Percentiles rank a stretch among this genome's conserved stretches.
These are phyloP conservation scores for Crithidia sp. DNA, from an alignment of 208 protist genomes.

Conservation along the genomic window DNA sequence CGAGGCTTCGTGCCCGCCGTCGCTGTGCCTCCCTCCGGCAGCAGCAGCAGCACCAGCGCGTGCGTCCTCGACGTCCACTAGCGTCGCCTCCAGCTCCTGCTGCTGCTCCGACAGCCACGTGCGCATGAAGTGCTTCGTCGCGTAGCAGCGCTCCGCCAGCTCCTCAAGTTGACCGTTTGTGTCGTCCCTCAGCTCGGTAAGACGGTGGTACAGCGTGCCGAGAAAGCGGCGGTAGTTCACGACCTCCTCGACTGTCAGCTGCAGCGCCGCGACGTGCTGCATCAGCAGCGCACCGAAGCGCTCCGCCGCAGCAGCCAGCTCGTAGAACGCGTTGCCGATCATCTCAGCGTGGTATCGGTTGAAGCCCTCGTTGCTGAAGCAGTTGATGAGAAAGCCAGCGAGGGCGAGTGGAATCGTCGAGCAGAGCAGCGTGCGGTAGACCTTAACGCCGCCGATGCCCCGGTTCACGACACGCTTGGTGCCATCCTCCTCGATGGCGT, in stretches of 20 bases:
- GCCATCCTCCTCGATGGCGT: constrained; percentile 25
- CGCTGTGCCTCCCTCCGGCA: not conserved
- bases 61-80: constrained; percentile 8
- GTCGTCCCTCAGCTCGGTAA: constrained; percentile 14
- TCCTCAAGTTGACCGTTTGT: constrained; percentile 24
- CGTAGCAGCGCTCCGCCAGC: constrained; percentile 23
- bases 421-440: constrained; percentile 57
- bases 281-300: constrained; percentile 50
- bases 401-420: constrained; percentile 50
- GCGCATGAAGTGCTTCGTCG: constrained; percentile 36
- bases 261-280: constrained; percentile 37
- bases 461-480: constrained; percentile 36
- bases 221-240: constrained; percentile 67
- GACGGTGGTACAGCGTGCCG: constrained; percentile 36
- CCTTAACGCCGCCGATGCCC: constrained; percentile 43
- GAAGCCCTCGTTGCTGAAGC: constrained; percentile 58
- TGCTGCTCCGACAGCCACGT: constrained; percentile 53
- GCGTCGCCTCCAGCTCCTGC: constrained; percentile 20
- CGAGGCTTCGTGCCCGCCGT: too few species aligned
- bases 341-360: constrained; percentile 29
- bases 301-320: constrained; percentile 28
- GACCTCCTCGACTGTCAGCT: constrained; percentile 55
- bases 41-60: not conserved
- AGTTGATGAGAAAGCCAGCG: constrained; percentile 62
- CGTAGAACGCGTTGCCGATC: constrained; percentile 36